These are phyloP conservation scores for Moesziomyces antarcticus DNA, from an alignment of 1,284 basidiomycete species.

Conservation along the genomic window DNA sequence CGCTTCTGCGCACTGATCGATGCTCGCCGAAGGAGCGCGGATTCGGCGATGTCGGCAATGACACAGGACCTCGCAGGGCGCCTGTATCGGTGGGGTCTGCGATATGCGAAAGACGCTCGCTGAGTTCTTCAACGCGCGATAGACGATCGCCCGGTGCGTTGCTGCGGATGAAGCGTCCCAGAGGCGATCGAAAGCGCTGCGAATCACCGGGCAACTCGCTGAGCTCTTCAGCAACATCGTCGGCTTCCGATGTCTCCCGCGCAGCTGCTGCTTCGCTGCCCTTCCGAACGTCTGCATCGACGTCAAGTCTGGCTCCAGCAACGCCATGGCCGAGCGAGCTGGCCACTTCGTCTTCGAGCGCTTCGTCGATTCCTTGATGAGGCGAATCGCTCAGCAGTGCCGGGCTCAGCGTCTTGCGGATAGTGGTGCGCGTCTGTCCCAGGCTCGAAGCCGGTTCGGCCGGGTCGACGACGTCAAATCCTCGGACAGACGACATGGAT, in stretches of 20 bases:
- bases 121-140: conserved; percentile 39
- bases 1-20: conserved; percentile 19
- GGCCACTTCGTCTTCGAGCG: background rate
- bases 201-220: conserved; percentile 1
- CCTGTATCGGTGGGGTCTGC: conserved; percentile 9
- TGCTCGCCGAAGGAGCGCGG: conserved; percentile 42
- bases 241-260: background rate
- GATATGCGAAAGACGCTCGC: conserved; percentile 26
- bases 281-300: too few relatives aligned
- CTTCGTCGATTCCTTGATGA: conserved; percentile 12
- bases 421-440: conserved; percentile 26
- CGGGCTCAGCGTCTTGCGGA: conserved; percentile 45
- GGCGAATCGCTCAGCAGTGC: conserved; percentile 29
- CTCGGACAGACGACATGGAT: conserved; percentile 34
- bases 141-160: conserved; percentile 20
- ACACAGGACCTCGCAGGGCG: background rate
- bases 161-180: conserved; percentile 32
- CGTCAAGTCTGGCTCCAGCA: background rate
- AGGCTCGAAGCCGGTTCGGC: conserved; percentile 1
- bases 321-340: conserved; percentile 3
- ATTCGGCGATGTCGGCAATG: conserved; percentile 20
- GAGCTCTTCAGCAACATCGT: conserved; percentile 18
- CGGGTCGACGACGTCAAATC: conserved; percentile 13
- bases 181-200: conserved; percentile 25
- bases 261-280: too few relatives aligned